phyloP scores from a whole-genome alignment of 371 early-diverging fungal species.

The Mortierella sp. region DNA sequence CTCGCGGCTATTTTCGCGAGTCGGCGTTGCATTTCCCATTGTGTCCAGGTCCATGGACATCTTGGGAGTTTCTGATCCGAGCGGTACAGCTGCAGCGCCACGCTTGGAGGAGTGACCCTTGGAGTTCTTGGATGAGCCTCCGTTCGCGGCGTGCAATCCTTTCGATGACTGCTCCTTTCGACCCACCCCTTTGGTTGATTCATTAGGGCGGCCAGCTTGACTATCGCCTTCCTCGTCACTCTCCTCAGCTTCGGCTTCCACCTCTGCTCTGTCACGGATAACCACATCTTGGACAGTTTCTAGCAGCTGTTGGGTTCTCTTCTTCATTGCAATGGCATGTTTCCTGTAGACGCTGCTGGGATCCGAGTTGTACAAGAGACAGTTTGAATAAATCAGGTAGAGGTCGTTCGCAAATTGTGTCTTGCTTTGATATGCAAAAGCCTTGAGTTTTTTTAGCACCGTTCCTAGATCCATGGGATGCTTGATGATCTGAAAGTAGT shows the following conservation, averaged over 20 bases:
- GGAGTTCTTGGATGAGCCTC: slow-evolving; percentile 28
- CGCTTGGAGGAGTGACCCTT: slow-evolving; percentile 23
- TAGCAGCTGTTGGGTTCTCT: slow-evolving; percentile 79
- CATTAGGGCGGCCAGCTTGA: slow-evolving; percentile 36
- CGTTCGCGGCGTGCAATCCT: slow-evolving; percentile 31
- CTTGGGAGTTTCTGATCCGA: slow-evolving; percentile 48
- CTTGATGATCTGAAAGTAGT: slow-evolving; percentile 94
- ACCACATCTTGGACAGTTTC: slow-evolving; percentile 86
- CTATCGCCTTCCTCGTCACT: slow-evolving; percentile 44
- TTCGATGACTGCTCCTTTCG: slow-evolving; percentile 44
- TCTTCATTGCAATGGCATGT: slow-evolving; percentile 88
- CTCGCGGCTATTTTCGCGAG: slow-evolving; percentile 53
- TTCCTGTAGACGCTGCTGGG: slow-evolving; percentile 82
- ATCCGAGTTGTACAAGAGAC: slow-evolving; percentile 83
- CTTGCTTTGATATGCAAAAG: slow-evolving; percentile 78
- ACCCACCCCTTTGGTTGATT: slow-evolving; percentile 43
- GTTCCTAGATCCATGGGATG: slow-evolving; percentile 96
- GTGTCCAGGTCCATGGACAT: slow-evolving; percentile 44
- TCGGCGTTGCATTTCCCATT: slow-evolving; percentile 30
- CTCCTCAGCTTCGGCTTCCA: slow-evolving; percentile 59
- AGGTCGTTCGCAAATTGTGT: slow-evolving; percentile 86
- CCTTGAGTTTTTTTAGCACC: slow-evolving; percentile 85
- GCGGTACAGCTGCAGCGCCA: slow-evolving; percentile 18
- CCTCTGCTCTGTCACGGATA: slow-evolving; percentile 72
- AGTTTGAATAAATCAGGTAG: slow-evolving; percentile 87